phyloP scores from a whole-genome alignment of 305 asterid genomes.

The Salvia sclarea region DNA sequence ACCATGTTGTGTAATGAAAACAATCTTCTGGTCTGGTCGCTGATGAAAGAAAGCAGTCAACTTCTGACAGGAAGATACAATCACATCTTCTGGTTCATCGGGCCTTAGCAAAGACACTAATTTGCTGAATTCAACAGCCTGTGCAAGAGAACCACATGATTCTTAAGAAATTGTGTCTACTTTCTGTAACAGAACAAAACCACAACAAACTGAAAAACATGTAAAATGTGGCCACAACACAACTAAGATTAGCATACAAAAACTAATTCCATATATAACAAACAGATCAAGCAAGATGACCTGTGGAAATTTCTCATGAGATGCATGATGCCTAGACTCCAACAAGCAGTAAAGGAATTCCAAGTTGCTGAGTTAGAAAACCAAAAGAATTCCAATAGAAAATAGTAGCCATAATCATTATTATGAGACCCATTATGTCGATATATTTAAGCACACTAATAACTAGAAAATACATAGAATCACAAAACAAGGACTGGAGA shows the following conservation, averaged over 20 bases:
- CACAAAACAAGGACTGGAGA: neutral
- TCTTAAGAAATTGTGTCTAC: conserved; percentile 15
- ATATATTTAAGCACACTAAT: conserved; percentile 12
- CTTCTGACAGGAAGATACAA: conserved; percentile 91
- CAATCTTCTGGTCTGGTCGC: conserved; percentile 92
- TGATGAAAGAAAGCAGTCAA: conserved; percentile 76
- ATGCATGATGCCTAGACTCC: conserved; percentile 9
- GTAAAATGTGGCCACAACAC: conserved; percentile 15
- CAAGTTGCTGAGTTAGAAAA: conserved; percentile 20
- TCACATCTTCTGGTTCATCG: conserved; percentile 92
- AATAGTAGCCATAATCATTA: conserved; percentile 16
- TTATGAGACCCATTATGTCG: neutral
- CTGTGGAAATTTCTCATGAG: conserved; percentile 14
- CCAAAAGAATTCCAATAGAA: conserved; percentile 8
- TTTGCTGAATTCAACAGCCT: conserved; percentile 96
- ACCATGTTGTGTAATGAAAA: conserved; percentile 92
- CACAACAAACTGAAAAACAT: conserved; percentile 11
- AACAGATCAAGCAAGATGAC: conserved; percentile 22
- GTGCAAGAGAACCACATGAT: conserved; percentile 29
- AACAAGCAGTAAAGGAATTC: conserved; percentile 18
- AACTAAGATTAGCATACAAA: conserved; percentile 1
- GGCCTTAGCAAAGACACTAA: conserved; percentile 88
- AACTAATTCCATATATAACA: conserved; percentile 15
- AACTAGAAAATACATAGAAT: neutral
- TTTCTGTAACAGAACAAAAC: conserved; percentile 10